Evolutionary conservation across 2,329 filamentous ascomycete species (phyloP), one percentile per base, ranked within the genome.

Genomic region (Trichoderma endophyticum): DNA sequence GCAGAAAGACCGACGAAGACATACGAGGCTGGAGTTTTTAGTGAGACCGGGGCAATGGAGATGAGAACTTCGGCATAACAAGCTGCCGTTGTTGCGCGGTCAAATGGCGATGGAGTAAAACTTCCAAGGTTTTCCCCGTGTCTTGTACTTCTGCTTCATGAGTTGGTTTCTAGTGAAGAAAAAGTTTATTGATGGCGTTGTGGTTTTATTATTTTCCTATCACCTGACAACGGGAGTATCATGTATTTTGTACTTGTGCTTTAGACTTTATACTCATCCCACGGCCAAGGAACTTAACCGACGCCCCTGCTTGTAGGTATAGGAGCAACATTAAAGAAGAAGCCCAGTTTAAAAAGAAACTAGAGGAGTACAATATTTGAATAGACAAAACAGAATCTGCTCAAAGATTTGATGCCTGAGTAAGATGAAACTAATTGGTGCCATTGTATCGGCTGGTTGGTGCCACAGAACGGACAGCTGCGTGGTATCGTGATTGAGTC

Each of bases 1-100:
- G 54, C 64, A 67, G 64, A 67, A 30, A 39, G 32, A 26, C 64
- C 64, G 64, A 57, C 14, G 24, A 2, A 7, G 21, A n/a, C 21
- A 56, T 54, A 67, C 61, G 48, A 54, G 39, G 62, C 48, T 65
- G 62, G 28, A 54, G 18, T 18, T 8, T 21, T 6, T 18, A 14
- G 26, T 39, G 36, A 34, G 36, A 30, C 56, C 65, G 65, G 65
- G 36, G 56, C 9, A 61, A 69, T 48, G 65, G 65, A 69, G 65
- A 30, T 32, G 34, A 32, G 9, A 24, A 21, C 39, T 36, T 67
- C 64, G 65, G 65, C 54, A 30, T 18, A 60, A 68, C 36, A 18
- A 59, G 65, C 65, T 28, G 34, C 65, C 65, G 65, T 9, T 43
- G n/a, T 15, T 59, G 26, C 48, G 51, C 30, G 64, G 64, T 32